These are phyloP conservation scores for Nitzschia palea DNA, from an alignment of 108 stramenopile species.

Conservation along the genomic window DNA sequence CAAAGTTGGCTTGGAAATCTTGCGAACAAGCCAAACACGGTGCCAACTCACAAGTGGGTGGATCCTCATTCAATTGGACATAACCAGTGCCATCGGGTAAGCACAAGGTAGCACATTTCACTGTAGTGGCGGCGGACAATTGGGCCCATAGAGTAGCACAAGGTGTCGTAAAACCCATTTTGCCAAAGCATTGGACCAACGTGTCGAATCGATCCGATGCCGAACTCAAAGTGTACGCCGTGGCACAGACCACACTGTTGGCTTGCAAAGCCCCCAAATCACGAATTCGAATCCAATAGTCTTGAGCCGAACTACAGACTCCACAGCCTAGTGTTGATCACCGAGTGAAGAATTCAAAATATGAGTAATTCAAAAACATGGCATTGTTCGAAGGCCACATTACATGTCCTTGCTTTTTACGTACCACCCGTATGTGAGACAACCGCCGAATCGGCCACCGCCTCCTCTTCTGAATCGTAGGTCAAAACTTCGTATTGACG, in stretches of 20 bases:
- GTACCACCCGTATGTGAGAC: constrained; percentile 36
- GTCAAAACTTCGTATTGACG: constrained; percentile 22
- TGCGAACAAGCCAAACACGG: constrained; percentile 13
- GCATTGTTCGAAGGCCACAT: too few species aligned
- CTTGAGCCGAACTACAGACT: constrained; percentile 35
- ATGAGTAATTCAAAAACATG: too few species aligned
- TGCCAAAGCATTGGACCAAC: constrained; percentile 16
- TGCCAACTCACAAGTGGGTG: constrained; percentile 23
- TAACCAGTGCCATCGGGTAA: background rate
- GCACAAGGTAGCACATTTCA: constrained; percentile 13
- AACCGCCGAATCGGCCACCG: constrained; percentile 16
- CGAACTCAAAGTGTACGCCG: constrained; percentile 6
- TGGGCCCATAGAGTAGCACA: constrained; percentile 33
- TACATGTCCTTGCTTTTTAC: background rate
- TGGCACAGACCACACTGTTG: constrained; percentile 14
- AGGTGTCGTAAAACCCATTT: constrained; percentile 14
- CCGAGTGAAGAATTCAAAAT: background rate
- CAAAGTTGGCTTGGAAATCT: constrained; percentile 25
- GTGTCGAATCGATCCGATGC: background rate
- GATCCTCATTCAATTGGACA: constrained; percentile 8
- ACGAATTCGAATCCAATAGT: constrained; percentile 19
- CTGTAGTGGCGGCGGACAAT: constrained; percentile 24
- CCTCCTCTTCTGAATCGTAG: constrained; percentile 11
- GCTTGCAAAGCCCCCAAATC: constrained; percentile 10
- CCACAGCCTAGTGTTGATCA: constrained; percentile 10